Evolutionary conservation across 2,329 filamentous ascomycete genomes (phyloP), one percentile per base, ranked within the genome.

Genomic region (Phymatotrichopsis omnivora): DNA sequence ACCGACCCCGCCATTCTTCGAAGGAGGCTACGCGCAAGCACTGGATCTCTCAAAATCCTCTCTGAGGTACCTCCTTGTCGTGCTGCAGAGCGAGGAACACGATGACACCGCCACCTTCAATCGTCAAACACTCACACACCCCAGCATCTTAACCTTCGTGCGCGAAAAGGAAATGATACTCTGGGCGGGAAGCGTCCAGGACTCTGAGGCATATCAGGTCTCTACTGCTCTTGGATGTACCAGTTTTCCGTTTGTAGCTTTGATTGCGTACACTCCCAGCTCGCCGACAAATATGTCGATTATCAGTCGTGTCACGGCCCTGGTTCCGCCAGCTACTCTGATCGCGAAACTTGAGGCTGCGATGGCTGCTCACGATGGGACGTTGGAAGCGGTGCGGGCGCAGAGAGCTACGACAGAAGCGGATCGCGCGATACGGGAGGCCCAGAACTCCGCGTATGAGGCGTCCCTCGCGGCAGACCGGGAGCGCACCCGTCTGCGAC

Each of bases 391-490:
- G 23, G 79, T 83, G 16, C 75, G 87, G n/a, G 75, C 80, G 2
- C 78, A 85, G 57, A 73, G 87, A 42, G 75, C 76, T 12, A 85
- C 86, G 31, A 84, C 93, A 56, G 78, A 93, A 60, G 78, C 85
- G 2, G 75, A 82, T n/a, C 74, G 89, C 34, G 83, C 69, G 57
- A 69, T 98, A 25, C 76, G 87, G n/a, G 75, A 82, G 50, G 78
- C 94, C 63, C 91, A 98, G 62, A 86, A 96, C 61, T 82, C 77
- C 7, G 91, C 91, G 1, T 98, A 98, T 63, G 87, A 98, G 65
- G 77, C 86, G 51, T 93, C 85, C 0, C 69, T 98, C 23, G 89
- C 87, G 7, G 77, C 79, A 49, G 91, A 98, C 64, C 73, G 87
- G 29, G 87, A 94, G 63, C 80, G 89, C 16, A 82, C 84, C 0